Percentiles rank a stretch among this genome's conserved stretches.
These are phyloP conservation scores for Colletotrichum tofieldiae DNA, from an alignment of 2,329 filamentous ascomycete species.

Conservation along the genomic window DNA sequence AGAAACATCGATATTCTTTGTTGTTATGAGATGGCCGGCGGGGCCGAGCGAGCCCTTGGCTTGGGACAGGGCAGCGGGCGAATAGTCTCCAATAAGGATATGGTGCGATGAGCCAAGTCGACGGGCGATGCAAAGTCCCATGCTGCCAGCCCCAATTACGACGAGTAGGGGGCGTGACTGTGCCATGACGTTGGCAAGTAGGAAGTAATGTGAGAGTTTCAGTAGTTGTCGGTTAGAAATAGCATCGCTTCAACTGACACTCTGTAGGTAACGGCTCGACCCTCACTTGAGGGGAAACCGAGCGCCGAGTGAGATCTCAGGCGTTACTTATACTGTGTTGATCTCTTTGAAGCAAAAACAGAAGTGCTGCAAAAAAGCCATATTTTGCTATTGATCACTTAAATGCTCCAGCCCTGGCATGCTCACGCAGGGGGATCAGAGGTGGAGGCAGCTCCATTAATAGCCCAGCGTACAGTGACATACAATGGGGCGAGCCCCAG, in stretches of 20 bases:
- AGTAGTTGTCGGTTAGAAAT: not conserved
- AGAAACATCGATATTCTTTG: constrained; percentile 4
- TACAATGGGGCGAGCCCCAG: too few relatives aligned
- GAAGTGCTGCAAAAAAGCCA: not conserved
- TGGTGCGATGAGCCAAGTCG: constrained; percentile 16
- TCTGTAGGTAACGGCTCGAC: not conserved
- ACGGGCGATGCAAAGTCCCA: constrained; percentile 24
- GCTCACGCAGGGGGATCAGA: too few relatives aligned
- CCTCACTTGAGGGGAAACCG: not conserved
- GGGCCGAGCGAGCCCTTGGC: constrained; percentile 15
- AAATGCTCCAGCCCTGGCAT: too few relatives aligned
- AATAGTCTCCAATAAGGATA: constrained; percentile 23
- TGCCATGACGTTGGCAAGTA: not conserved
- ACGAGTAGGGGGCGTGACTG: constrained; percentile 8
- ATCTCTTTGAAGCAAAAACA: not conserved
- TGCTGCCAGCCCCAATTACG: constrained; percentile 29
- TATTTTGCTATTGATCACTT: not conserved
- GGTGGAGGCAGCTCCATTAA: too few relatives aligned
- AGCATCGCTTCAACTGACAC: not conserved
- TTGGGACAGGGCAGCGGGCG: not conserved
- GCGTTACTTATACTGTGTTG: not conserved
- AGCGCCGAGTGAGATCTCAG: not conserved
- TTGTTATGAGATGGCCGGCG: constrained; percentile 7
- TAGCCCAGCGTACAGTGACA: too few relatives aligned
- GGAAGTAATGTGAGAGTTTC: not conserved